Evolutionary conservation across 208 protist species (phyloP), one percentile per base, ranked within the genome.

Genomic region (Acanthamoeba lenticulata): DNA sequence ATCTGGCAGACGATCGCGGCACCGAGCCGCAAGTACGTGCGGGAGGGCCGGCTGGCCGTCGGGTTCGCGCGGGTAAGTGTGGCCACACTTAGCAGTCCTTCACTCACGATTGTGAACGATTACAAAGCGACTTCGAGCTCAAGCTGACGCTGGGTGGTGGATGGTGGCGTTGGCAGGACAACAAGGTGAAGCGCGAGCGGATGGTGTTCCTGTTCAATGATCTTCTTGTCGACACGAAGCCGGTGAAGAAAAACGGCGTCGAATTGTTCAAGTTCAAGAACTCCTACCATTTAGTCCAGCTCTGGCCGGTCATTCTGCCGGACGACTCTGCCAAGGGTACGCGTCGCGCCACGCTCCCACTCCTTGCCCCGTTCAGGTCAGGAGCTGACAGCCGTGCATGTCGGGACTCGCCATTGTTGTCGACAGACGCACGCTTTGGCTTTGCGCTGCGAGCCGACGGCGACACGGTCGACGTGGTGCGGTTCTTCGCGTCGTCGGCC

Each of bases 191-290:
- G 21, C 38, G 40, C 9, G 52, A 90, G 44, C 83, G 83, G 11
- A 67, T 90, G 52, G 57, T 93, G 32, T 93, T 93, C 60, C 47
- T 93, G 11, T 93, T 93, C 67, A 93, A 93, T 40, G 89, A 93
- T 79, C 67, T 93, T 7, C 89, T 93, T 1, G 60, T 93, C 42
- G 60, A 93, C n/a, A 55, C 89, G 21, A 93, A 79, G 62, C 89
- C 89, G 17, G 36, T 79, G 62, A 79, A 81, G 47, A 93, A 93
- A 60, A 93, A 29, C n/a, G 65, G 65, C 7, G 52, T 90, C 7
- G 52, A 90, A 21, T 42, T 90, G 24, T 67, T 90, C 49, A 90
- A 90, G 40, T 90, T 67, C 34, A 90, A 67, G 49, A 38, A 90
- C 57, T 90, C 83, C 15, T 90, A 67, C 13, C 44, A 67, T 67